Evolutionary conservation across 169 alveolate species (phyloP).

Genomic region (Cryptosporidium ubiquitum): DNA sequence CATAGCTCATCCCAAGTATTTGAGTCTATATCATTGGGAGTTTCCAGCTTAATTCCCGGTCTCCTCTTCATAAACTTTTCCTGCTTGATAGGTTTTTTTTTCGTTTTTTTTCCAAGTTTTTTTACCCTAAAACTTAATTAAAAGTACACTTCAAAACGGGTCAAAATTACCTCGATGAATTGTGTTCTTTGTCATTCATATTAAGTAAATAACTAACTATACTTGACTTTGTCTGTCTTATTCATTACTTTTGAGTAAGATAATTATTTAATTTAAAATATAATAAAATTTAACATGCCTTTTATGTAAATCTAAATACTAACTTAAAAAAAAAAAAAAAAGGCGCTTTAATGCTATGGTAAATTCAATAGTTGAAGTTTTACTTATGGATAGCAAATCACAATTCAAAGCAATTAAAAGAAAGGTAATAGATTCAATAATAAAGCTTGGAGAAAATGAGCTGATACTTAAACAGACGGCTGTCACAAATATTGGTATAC

Average conservation of each 20-base stretch:
- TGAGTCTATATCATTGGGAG: constrained; percentile 2
- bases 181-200: not conserved
- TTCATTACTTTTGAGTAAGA: not conserved
- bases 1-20: constrained; percentile 64
- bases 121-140: not conserved
- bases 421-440: constrained; percentile 7
- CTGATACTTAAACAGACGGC: constrained; percentile 33
- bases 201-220: no score
- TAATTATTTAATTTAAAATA: not conserved
- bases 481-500: constrained; percentile 14
- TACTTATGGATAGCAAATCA: constrained; percentile 18
- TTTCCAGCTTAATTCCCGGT: constrained; percentile 10
- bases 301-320: not conserved
- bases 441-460: constrained; percentile 42
- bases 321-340: not conserved
- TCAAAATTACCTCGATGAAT: not conserved
- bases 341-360: not conserved
- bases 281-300: not conserved
- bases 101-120: not conserved
- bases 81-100: not conserved
- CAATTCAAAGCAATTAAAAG: constrained; percentile 7
- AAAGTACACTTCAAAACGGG: no score
- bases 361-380: not conserved
- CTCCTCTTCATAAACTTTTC: constrained; percentile 20
- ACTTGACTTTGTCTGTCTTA: no score